Percentiles rank a stretch among this genome's conserved stretches.
phyloP scores from a whole-genome alignment of 208 protist genomes.

The Crithidia bombi region DNA sequence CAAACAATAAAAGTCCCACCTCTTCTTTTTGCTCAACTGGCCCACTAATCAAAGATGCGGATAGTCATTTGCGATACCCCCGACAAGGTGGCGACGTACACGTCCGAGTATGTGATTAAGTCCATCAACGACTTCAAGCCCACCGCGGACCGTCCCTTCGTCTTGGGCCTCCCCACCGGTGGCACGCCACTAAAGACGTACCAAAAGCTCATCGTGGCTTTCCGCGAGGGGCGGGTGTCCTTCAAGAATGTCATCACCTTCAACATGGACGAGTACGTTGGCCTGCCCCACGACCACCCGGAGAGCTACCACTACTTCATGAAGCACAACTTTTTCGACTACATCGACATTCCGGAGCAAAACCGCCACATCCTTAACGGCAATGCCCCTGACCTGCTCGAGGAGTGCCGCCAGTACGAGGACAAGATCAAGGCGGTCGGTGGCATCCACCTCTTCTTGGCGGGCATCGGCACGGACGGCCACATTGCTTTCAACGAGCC shows the following conservation, averaged over 20 bases:
- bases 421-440: slow-evolving; percentile 88
- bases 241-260: slow-evolving; percentile 95
- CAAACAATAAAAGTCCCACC: too few relatives aligned
- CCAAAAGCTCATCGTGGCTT: slow-evolving; percentile 86
- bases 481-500: slow-evolving; percentile 97
- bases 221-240: slow-evolving; percentile 83
- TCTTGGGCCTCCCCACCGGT: slow-evolving; percentile 94
- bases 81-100: slow-evolving; percentile 73
- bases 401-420: slow-evolving; percentile 94
- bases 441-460: slow-evolving; percentile 96
- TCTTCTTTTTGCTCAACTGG: too few relatives aligned
- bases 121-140: slow-evolving; percentile 87
- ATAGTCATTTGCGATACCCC: slow-evolving; percentile 84
- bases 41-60: too few relatives aligned
- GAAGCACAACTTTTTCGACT: slow-evolving; percentile 95
- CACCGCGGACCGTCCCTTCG: slow-evolving; percentile 84
- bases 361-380: slow-evolving; percentile 95
- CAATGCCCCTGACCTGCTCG: slow-evolving; percentile 83
- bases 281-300: slow-evolving; percentile 87
- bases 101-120: slow-evolving; percentile 87
- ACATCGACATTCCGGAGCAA: slow-evolving; percentile 91
- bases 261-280: slow-evolving; percentile 98
- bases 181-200: slow-evolving; percentile 90
- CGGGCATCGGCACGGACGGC: slow-evolving; percentile 93
- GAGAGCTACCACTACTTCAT: slow-evolving; percentile 97